Evolutionary conservation across 768 basidiomycete species (phyloP).

Genomic region (Naganishia randhawae): DNA sequence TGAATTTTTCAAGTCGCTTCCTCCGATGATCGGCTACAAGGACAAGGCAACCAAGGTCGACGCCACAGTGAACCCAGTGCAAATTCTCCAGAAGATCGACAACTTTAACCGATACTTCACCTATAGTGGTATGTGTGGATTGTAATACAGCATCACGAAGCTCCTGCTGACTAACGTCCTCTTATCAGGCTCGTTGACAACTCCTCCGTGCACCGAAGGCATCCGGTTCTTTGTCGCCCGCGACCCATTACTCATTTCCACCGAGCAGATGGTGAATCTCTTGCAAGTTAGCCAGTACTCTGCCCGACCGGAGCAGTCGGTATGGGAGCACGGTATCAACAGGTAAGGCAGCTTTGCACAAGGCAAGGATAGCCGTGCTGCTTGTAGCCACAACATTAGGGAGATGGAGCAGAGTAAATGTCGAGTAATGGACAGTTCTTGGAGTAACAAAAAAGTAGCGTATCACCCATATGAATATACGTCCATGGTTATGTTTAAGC

Average conservation of each 20-base stretch:
- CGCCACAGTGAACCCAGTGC: neutral
- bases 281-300: constrained; percentile 13
- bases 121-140: neutral
- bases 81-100: neutral
- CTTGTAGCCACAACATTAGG: too few relatives aligned
- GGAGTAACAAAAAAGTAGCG: too few relatives aligned
- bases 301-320: constrained; percentile 12
- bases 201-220: constrained; percentile 14
- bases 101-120: neutral
- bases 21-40: constrained; percentile 4
- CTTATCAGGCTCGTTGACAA: constrained; percentile 3
- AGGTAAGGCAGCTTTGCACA: neutral
- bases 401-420: neutral
- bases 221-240: constrained; percentile 12
- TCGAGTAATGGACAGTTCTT: neutral
- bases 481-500: too few relatives aligned
- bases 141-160: neutral
- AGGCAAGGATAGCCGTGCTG: neutral
- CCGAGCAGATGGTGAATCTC: constrained; percentile 2
- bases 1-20: constrained; percentile 12
- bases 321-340: constrained; percentile 7
- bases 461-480: too few relatives aligned
- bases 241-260: neutral
- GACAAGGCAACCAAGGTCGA: neutral
- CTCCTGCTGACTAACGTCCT: too few relatives aligned